A percentile compares a stretch with the other conserved stretches of the same genome.
phyloP scores from a whole-genome alignment of 2,329 filamentous ascomycete species.

The Monosporascus sp. region DNA sequence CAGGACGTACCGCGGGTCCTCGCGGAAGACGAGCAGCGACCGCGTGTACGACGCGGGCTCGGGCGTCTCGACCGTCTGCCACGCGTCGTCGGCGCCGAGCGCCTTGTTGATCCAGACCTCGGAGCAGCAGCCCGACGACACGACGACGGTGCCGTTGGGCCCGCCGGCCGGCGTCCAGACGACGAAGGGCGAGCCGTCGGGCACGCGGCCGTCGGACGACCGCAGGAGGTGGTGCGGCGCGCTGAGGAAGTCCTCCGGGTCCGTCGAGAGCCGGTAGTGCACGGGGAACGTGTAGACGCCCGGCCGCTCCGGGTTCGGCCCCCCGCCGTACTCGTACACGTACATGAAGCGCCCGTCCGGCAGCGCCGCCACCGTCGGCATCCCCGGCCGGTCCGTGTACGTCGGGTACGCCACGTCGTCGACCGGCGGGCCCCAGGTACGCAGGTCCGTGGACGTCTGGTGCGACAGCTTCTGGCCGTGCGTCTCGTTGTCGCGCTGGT shows the following conservation, averaged over 20 bases:
- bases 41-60: slow-evolving; percentile 23
- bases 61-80: slow-evolving; percentile 20
- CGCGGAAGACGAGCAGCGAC: slow-evolving; percentile 19
- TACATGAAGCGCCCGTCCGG: slow-evolving; percentile 58
- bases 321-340: slow-evolving; percentile 32
- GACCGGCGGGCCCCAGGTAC: slow-evolving; percentile 53
- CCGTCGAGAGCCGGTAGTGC: slow-evolving; percentile 26
- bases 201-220: slow-evolving; percentile 20
- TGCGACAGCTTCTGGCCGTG: slow-evolving; percentile 68
- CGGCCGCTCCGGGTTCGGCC: slow-evolving; percentile 12
- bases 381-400: slow-evolving; percentile 28
- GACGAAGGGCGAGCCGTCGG: slow-evolving; percentile 27
- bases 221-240: slow-evolving; percentile 17
- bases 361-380: slow-evolving; percentile 50
- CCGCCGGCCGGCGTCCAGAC: slow-evolving; percentile 29
- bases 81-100: slow-evolving; percentile 24
- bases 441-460: slow-evolving; percentile 55
- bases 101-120: slow-evolving; percentile 26
- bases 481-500: slow-evolving; percentile 56
- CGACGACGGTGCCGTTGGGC: slow-evolving; percentile 26
- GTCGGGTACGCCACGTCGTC: slow-evolving; percentile 55
- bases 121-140: slow-evolving; percentile 26
- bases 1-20: slow-evolving; percentile 20
- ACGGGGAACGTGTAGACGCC: slow-evolving; percentile 22
- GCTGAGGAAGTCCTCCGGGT: slow-evolving; percentile 22